Evolutionary conservation across 2,329 filamentous ascomycete species (phyloP), one percentile per base, ranked within the genome.

Genomic region (Rugonectria rugulosa): DNA sequence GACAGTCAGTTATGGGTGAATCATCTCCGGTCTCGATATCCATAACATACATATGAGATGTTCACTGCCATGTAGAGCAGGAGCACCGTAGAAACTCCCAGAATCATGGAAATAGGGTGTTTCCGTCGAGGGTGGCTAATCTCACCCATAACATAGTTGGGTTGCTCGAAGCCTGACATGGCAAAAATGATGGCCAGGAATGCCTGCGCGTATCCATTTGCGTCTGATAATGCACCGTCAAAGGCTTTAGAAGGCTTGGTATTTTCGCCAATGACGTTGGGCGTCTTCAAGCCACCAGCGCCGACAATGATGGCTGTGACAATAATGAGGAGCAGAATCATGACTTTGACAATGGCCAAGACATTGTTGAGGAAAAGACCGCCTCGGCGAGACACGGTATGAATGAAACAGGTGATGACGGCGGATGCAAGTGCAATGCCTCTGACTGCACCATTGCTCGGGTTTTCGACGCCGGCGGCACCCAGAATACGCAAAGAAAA

Each of bases 341-440:
- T 61, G 3, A 82, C 66, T 59, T 85, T 85, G 54, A 81, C 61
- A 3, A 77, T 66, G 4, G 81, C 81, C 26, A 84, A 70, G n/a
- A 74, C 20, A 57, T 84, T 84, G 64, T 81, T 82, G 20, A 84
- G 62, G 19, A 72, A 64, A 37, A 84, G 81, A 2, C 82, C 82
- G 3, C 79, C 79, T 7, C 75, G 70, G 21, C 82, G 71, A 37
- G 79, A 83, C 32, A 74, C 66, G 4, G 73, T 74, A 55, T 85
- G 81, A 1, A 83, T 72, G 15, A 81, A 70, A 51, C 79, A 80
- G 3, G 78, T 75, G 10, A 76, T 60, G 0, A 74, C 74, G 7
- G 79, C 71, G 1, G 75, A 70, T 5, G 67, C 73, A 21, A 84
- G 71, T 0, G 82, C 81, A 32, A 84, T 75, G 4, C 75, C 81